Evolutionary conservation across 306 rosid species (phyloP), one percentile per base, ranked within the genome.

Genomic region (Macrotyloma uniflorum): DNA sequence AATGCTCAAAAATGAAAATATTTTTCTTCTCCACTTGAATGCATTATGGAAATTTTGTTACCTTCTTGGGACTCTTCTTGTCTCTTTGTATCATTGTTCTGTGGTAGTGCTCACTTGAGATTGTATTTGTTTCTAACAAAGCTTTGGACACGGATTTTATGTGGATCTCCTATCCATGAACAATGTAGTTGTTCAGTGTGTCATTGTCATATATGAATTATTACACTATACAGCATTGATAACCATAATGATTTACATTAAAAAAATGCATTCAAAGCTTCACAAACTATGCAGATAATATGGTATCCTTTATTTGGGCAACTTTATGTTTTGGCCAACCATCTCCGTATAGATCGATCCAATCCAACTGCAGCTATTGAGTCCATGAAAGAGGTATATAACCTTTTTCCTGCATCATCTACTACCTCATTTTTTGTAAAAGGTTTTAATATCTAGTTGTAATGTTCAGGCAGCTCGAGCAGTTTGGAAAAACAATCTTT

Each of bases 271-370:
- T 42, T 76, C 26, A 24, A 24, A 63, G 19, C 6, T 45, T 71
- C n/a, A 30, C 33, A 54, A 79, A 65, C 54, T 81, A 38, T 75
- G 80, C 89, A 86, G 94, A 83, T 90, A 72, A 83, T 88, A 72
- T 85, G 92, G 90, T 90, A 90, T 59, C 92, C 92, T 45, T 74
- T 90, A 18, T 85, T 90, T 77, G 94, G 94, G 76, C 92, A 88
- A 74, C 88, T 90, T 54, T 88, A 88, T 63, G 83, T 83, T 83
- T 80, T 90, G 71, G 94, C 89, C 7, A 88, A 90, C 81, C 92
- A 88, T 82, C 89, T 90, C 74, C 92, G 94, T 20, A 85, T 88
- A 33, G 92, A 90, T 76, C 94, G 94, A 7, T 88, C 90, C 42
- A 88, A 90, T 70, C 86, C 91, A 10, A 28, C 77, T 28, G 75